These are phyloP conservation scores for Chlorella sp. DNA, from an alignment of 139 green algal species.

Conservation along the genomic window DNA sequence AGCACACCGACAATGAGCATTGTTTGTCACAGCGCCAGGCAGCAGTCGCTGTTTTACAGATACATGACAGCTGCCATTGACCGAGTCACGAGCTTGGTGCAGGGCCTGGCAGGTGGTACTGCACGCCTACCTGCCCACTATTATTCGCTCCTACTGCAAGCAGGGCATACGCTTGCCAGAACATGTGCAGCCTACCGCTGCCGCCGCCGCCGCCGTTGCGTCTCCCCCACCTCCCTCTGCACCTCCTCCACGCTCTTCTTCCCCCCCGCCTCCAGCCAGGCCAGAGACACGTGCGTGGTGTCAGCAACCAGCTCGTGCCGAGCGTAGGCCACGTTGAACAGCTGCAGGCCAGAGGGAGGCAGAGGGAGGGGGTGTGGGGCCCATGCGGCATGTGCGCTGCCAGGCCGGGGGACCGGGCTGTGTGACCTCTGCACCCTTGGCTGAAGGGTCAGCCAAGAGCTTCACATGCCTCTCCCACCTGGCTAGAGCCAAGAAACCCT, in stretches of 20 bases:
- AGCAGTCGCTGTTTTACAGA: conserved; percentile 74
- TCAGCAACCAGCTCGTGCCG: conserved; percentile 20
- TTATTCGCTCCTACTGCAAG: no score
- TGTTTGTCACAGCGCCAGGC: no score
- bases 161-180: no score
- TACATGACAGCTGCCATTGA: no score
- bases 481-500: no score
- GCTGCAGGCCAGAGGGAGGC: neutral
- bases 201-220: no score
- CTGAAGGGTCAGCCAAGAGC: no score
- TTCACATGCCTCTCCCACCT: neutral
- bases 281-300: conserved; percentile 3
- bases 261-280: conserved; percentile 28
- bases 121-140: no score
- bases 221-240: neutral
- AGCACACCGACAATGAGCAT: conserved; percentile 27
- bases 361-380: neutral
- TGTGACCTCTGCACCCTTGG: no score
- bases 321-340: conserved; percentile 26
- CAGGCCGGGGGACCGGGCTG: no score
- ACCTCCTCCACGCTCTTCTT: neutral
- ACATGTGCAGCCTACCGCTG: neutral
- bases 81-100: no score
- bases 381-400: neutral
- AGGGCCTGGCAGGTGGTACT: no score